Percentiles rank a stretch among this genome's conserved stretches.
These are phyloP conservation scores for Phialophora verrucosa DNA, from an alignment of 2,329 filamentous ascomycete genomes.

Conservation along the genomic window DNA sequence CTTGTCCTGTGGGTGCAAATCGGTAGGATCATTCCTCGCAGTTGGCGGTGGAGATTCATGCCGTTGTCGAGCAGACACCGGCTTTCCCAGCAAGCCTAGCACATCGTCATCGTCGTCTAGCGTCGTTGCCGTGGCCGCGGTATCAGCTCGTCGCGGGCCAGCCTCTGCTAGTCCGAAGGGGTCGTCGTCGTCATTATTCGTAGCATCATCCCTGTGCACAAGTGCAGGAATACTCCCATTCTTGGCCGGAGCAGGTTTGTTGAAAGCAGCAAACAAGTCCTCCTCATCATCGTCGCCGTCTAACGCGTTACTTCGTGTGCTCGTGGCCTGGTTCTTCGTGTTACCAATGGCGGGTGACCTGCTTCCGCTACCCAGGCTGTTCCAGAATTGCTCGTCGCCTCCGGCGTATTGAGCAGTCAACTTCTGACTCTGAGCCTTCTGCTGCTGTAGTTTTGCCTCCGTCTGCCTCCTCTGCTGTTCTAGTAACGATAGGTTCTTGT, in stretches of 20 bases:
- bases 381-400: constrained; percentile 72
- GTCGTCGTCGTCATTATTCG: constrained; percentile 72
- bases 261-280: constrained; percentile 67
- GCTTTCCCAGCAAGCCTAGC: constrained; percentile 64
- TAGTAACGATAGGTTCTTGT: constrained; percentile 71
- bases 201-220: constrained; percentile 38
- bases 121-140: constrained; percentile 60
- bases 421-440: constrained; percentile 72
- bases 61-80: constrained; percentile 53
- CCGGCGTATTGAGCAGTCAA: constrained; percentile 78
- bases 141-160: constrained; percentile 49
- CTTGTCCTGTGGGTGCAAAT: constrained; percentile 67
- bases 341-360: constrained; percentile 47
- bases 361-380: constrained; percentile 67
- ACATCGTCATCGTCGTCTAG: constrained; percentile 73
- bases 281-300: constrained; percentile 53
- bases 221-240: constrained; percentile 38
- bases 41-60: constrained; percentile 9
- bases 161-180: constrained; percentile 80
- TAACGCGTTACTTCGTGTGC: constrained; percentile 14
- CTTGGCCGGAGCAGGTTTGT: constrained; percentile 47
- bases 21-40: constrained; percentile 41
- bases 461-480: constrained; percentile 72
- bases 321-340: constrained; percentile 14
- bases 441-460: constrained; percentile 76